Evolutionary conservation across 768 basidiomycete species (phyloP), one percentile per base, ranked within the genome.

Genomic region (Agrocybe chaxingu): DNA sequence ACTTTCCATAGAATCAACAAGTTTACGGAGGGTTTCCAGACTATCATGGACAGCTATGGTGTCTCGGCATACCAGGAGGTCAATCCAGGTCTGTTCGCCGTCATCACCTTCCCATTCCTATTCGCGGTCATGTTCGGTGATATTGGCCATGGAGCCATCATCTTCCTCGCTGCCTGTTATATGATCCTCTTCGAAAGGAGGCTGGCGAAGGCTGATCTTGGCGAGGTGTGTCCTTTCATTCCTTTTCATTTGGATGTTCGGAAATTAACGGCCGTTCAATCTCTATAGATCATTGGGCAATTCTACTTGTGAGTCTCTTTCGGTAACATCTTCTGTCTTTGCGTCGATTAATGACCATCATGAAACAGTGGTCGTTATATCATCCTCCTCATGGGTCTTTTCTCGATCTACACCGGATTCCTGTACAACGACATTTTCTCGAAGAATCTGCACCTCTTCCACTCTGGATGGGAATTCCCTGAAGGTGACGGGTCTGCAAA

Each of bases 41-140:
- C 89, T 34, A 95, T 99, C 70, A 97, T 99, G 85, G 97, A 99
- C 68, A 87, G 88, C 45, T 99, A 99, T 63, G 97, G 96, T 61
- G 84, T 92, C 45, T 90, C 93, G 10, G 85, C 82, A 1, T 98
- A 99, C 65, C 91, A 98, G 65, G 97, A 99, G 69, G 85, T 94
- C 65, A 98, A 98, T 65, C 96, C 97, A 13, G 97, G 95, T 47
- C 70, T 98, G 29, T 96, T 96, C 68, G 92, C 92, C 0, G 74
- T 91, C 57, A 74, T 89, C 58, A 97, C 94, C 1, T 97, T 97
- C 83, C 97, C 97, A 0, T 98, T 99, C 83, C 70, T 99, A 57
- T 99, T 98, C 61, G 96, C 93, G 4, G 92, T 99, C 72, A 99
- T 99, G 97, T 99, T 99, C 65, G 97, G 97, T 61, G 97, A 99